Base-by-base conservation (phyloP, 208 protist species). In the Trypanosoma scelopori region DNA sequence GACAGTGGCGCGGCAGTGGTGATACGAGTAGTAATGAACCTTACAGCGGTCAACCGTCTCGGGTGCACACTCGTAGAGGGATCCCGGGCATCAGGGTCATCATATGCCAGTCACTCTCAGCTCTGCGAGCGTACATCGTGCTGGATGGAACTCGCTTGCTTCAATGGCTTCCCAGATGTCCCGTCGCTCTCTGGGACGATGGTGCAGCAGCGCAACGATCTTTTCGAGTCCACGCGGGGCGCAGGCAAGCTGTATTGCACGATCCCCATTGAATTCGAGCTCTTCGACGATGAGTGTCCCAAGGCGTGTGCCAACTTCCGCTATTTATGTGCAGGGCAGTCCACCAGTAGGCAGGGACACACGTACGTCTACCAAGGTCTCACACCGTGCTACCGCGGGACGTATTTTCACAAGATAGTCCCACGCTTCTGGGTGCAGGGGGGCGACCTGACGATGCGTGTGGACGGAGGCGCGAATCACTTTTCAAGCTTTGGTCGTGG, bases 391-490 rank as follows among this genome's bases (percentile, higher is more conserved):
- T 98, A 97, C 73, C 69, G 81, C 5, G 91, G 91, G 53, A 95
- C 90, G 3, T 92, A 78, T 67, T 94, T 97, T 76, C 93, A 97
- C 74, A 92, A 94, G 60, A 95, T 97, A 53, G 91, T 97, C 32
- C 88, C 87, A 5, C 37, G 76, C 20, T 91, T 96, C 55, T 91
- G 85, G 45, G 56, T 82, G 13, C 97, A 99, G 75, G 98, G 96
- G 49, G 97, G 97, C 45, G 98, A 99, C 84, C 90, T 99, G 72
- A 98, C 94, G 18, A 90, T 89, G 80, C 88, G 84, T n/a, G 88
- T 98, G 56, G 92, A 93, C 51, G 93, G 84, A 30, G 97, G 97
- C 79, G 82, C 74, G 16, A 91, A 93, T 79, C 76, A 82, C 65
- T 78, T 87, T 59, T 91, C 78, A 70, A 97, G 94, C 65, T 94